Conservation (phyloP, 768 basidiomycete species). For the Suillus weaverae region DNA sequence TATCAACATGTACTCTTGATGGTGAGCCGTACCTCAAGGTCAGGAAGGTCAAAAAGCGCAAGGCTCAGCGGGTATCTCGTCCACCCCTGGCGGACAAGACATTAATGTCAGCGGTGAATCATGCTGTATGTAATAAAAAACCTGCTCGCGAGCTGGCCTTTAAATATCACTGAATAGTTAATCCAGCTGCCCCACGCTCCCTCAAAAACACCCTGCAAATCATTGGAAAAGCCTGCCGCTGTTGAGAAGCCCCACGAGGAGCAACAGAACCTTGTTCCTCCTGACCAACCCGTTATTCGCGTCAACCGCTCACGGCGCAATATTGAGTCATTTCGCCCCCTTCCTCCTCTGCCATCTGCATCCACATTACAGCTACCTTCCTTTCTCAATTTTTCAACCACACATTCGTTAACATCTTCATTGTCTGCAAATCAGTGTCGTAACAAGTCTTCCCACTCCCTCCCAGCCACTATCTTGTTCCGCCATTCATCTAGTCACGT, state of each 20-base stretch:
- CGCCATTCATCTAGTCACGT: conserved; percentile 16
- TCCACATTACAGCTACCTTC: conserved; percentile 42
- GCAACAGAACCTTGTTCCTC: conserved; percentile 4
- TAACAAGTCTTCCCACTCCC: conserved; percentile 10
- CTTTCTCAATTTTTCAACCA: conserved; percentile 32
- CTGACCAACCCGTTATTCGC: conserved; percentile 17
- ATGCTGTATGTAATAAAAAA: conserved; percentile 28
- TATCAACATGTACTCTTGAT: conserved; percentile 22
- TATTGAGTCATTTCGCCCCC: conserved; percentile 26
- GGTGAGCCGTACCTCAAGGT: conserved; percentile 20
- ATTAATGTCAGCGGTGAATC: conserved; percentile 15
- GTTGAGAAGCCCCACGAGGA: background rate
- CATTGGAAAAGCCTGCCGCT: background rate
- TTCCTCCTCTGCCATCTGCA: conserved; percentile 36
- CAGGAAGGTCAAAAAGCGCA: conserved; percentile 26
- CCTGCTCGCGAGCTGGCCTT: conserved; percentile 15
- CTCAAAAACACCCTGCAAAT: background rate
- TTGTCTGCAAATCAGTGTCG: conserved; percentile 11
- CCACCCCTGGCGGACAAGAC: conserved; percentile 35
- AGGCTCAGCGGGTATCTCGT: conserved; percentile 22
- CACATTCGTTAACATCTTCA: conserved; percentile 19
- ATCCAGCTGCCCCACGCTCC: conserved; percentile 12
- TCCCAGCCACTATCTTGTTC: conserved; percentile 21
- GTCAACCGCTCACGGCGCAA: conserved; percentile 9
- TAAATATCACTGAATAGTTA: conserved; percentile 11